Evolutionary conservation across 2,329 filamentous ascomycete genomes (phyloP).

Genomic region (Decorospora gaudefroyi): DNA sequence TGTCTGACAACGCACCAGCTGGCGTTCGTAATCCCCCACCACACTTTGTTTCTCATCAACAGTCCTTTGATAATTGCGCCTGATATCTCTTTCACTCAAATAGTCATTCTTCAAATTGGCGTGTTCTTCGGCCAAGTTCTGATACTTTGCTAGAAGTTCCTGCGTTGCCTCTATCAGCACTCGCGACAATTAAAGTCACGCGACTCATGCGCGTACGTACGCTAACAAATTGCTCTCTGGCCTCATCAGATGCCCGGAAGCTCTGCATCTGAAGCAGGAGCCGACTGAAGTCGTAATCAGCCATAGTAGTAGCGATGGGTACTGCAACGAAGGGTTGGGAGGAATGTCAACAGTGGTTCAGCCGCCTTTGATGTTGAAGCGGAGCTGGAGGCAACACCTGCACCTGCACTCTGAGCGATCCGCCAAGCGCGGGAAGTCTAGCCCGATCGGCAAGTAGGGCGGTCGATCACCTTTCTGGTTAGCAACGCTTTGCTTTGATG

Average conservation of each 20-base stretch:
- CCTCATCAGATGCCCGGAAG: conserved; percentile 46
- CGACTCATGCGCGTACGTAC: conserved; percentile 26
- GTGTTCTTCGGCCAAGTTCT: conserved; percentile 31
- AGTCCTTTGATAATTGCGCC: conserved; percentile 39
- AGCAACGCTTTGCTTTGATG: background rate
- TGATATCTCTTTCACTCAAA: conserved; percentile 38
- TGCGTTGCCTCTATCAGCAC: conserved; percentile 30
- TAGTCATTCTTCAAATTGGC: conserved; percentile 38
- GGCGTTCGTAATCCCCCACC: conserved; percentile 28
- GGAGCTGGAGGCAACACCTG: conserved; percentile 10
- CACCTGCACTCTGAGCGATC: background rate
- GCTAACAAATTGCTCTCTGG: conserved; percentile 42
- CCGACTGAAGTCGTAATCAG: conserved; percentile 29
- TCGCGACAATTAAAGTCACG: conserved; percentile 1
- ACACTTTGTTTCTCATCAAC: conserved; percentile 27
- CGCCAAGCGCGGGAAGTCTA: conserved; percentile 9
- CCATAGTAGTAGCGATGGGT: conserved; percentile 1
- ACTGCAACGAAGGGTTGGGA: background rate
- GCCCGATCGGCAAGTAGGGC: background rate
- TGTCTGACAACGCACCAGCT: conserved; percentile 28
- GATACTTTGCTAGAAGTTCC: conserved; percentile 40
- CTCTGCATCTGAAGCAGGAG: conserved; percentile 37
- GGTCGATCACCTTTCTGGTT: conserved; percentile 1
- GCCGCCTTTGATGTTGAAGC: too few relatives aligned
- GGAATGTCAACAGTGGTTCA: conserved; percentile 4